Evolutionary conservation across 805 yeast genomes (phyloP), one percentile per base, ranked within the genome.

Genomic region (Kuraishia hungarica): DNA sequence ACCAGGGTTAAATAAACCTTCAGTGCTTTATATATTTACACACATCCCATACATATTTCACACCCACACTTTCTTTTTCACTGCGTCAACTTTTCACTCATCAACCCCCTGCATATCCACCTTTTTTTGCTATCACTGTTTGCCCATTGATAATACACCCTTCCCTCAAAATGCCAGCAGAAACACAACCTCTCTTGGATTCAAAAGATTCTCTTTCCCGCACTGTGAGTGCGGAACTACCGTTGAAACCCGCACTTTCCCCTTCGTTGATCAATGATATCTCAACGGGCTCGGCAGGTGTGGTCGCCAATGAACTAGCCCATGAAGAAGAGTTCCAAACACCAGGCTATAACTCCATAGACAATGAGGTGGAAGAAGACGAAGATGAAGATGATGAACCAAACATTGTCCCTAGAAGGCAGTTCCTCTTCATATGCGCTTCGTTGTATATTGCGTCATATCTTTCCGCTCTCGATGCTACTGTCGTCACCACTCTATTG

Each of bases 401-500:
- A 6, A 50, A 39, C 26, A 53, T 53, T 39, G 53, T 54, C 8
- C 21, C 51, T 13, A 21, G 28, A 19, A 17, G 24, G 8, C 23
- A 51, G 50, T 20, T 54, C 2, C 23, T 50, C 28, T 28, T 43
- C 19, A 54, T 54, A 13, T 24, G 48, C n/a, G 23, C 48, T 19
- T 54, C 56, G 5, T 17, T 54, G 35, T 51, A 24, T 15, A 21
- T 51, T 20, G 50, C 54, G 24, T 19, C 51, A 19, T 54, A 46
- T 56, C 67, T 80, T 52, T 75, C 80, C 3, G 79, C 84, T 0
- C 64, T 80, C 54, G 84, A 80, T 60, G 72, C 76, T n/a, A 80
- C 84, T 0, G 77, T 80, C 55, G 82, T 80, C 23, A 78, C 83
- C 1, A 79, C 84, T 1, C 62, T 80, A 13, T 64, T 80, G 59